phyloP scores from a whole-genome alignment of 202 grass and related monocot genomes.

The Digitaria exilis region DNA sequence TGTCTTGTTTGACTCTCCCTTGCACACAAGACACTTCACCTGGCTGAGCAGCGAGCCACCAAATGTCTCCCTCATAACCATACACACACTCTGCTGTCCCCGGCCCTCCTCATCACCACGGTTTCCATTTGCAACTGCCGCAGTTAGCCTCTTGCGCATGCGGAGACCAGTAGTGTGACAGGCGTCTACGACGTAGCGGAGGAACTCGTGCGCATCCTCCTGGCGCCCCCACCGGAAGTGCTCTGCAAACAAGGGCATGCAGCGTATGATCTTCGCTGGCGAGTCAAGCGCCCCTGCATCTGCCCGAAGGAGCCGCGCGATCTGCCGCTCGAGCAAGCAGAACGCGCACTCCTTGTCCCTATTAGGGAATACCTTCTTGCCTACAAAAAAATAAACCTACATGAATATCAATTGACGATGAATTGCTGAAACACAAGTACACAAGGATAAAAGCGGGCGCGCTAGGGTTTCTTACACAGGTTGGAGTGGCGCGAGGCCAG shows the following conservation, averaged over 20 bases:
- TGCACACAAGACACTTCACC: constrained; percentile 93
- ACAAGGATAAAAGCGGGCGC: neutral
- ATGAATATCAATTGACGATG: constrained; percentile 8
- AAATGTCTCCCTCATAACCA: constrained; percentile 92
- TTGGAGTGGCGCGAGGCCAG: constrained; percentile 73
- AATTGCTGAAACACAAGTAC: neutral
- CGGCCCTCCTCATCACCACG: constrained; percentile 32
- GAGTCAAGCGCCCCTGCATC: constrained; percentile 54
- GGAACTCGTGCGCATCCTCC: constrained; percentile 95
- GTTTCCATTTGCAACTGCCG: constrained; percentile 35
- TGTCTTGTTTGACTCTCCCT: constrained; percentile 91
- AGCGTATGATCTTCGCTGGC: constrained; percentile 65
- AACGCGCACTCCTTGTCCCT: constrained; percentile 92
- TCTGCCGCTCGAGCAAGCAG: constrained; percentile 83
- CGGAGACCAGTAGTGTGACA: constrained; percentile 68
- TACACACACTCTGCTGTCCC: constrained; percentile 34
- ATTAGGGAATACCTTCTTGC: constrained; percentile 73
- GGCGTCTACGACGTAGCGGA: constrained; percentile 78
- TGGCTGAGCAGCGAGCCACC: constrained; percentile 84
- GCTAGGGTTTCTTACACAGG: constrained; percentile 73
- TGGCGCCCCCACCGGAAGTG: constrained; percentile 83
- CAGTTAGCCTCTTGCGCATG: constrained; percentile 42
- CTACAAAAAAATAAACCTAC: constrained; percentile 44
- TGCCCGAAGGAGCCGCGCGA: constrained; percentile 42
- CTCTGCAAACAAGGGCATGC: constrained; percentile 70